phyloP scores from a whole-genome alignment of 768 basidiomycete species.

The Rubroboletus satanas region DNA sequence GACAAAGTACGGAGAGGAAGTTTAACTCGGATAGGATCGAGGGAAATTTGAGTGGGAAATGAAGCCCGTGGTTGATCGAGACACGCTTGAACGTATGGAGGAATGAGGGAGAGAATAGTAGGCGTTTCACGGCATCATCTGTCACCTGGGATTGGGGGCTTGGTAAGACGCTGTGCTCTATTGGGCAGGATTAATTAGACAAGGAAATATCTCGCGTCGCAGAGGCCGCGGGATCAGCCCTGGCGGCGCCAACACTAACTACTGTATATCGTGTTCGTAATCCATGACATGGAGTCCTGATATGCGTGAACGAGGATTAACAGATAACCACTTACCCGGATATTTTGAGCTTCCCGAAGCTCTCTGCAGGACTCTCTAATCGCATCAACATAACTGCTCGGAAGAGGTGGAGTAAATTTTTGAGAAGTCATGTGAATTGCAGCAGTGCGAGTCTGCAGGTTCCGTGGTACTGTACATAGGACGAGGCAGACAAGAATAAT shows the following conservation, averaged over 20 bases:
- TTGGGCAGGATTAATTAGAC: neutral
- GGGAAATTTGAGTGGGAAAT: slow-evolving; percentile 76
- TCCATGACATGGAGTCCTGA: slow-evolving; percentile 3
- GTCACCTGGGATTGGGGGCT: slow-evolving; percentile 45
- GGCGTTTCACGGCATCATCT: slow-evolving; percentile 50
- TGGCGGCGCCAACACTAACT: neutral
- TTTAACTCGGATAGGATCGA: slow-evolving; percentile 74
- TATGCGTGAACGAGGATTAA: neutral
- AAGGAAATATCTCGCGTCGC: neutral
- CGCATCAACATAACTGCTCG: slow-evolving; percentile 43
- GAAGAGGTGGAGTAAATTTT: slow-evolving; percentile 39
- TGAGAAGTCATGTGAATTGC: slow-evolving; percentile 11
- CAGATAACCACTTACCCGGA: slow-evolving; percentile 43
- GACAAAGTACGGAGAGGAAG: slow-evolving; percentile 68
- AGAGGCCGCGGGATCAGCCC: neutral
- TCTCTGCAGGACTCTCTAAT: slow-evolving; percentile 52
- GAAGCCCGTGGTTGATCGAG: slow-evolving; percentile 62
- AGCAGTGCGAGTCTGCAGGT: neutral
- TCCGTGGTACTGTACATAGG: too few relatives aligned
- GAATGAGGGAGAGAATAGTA: slow-evolving; percentile 65
- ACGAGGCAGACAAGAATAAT: neutral
- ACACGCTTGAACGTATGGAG: slow-evolving; percentile 57
- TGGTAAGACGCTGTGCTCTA: slow-evolving; percentile 9
- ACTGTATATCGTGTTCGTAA: neutral
- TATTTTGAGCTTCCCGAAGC: slow-evolving; percentile 44